Percentiles rank a stretch among this genome's conserved stretches.
Conservation (phyloP, 768 basidiomycete species). For the Naganishia randhawae region DNA sequence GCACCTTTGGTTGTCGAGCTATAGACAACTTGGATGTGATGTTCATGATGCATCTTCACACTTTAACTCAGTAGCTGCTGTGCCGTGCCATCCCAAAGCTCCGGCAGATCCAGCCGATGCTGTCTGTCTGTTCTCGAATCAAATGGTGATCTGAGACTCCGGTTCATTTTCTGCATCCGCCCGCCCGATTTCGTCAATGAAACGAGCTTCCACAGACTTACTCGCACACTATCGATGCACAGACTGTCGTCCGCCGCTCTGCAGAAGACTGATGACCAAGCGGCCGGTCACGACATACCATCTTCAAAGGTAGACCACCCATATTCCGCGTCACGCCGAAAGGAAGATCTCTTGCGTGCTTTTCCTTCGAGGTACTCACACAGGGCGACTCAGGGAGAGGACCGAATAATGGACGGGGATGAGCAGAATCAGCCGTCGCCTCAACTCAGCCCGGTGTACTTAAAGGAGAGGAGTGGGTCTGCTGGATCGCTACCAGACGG, state of each 20-base stretch:
- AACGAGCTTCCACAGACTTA: neutral
- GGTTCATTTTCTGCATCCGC: too few relatives aligned
- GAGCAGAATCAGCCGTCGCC: neutral
- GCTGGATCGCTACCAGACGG: conserved; percentile 18
- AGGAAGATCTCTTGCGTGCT: conserved; percentile 17
- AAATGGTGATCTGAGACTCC: too few relatives aligned
- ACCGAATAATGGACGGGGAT: neutral
- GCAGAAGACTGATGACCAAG: too few relatives aligned
- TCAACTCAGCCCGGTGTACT: neutral
- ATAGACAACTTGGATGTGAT: conserved; percentile 5
- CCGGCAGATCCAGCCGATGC: too few relatives aligned
- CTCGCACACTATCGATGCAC: neutral
- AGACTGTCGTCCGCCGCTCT: too few relatives aligned
- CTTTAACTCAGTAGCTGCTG: too few relatives aligned
- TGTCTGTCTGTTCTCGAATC: too few relatives aligned
- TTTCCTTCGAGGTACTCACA: neutral
- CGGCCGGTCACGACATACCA: neutral
- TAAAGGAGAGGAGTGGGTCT: conserved; percentile 3
- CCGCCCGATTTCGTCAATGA: too few relatives aligned
- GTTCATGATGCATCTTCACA: too few relatives aligned
- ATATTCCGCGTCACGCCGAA: neutral
- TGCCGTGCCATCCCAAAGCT: too few relatives aligned
- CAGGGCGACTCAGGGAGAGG: neutral
- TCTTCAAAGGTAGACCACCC: neutral
- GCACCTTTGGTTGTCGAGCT: conserved; percentile 46